These are phyloP conservation scores for Aspergillus homomorphus DNA, from an alignment of 495 filamentous ascomycete genomes.

Conservation along the genomic window DNA sequence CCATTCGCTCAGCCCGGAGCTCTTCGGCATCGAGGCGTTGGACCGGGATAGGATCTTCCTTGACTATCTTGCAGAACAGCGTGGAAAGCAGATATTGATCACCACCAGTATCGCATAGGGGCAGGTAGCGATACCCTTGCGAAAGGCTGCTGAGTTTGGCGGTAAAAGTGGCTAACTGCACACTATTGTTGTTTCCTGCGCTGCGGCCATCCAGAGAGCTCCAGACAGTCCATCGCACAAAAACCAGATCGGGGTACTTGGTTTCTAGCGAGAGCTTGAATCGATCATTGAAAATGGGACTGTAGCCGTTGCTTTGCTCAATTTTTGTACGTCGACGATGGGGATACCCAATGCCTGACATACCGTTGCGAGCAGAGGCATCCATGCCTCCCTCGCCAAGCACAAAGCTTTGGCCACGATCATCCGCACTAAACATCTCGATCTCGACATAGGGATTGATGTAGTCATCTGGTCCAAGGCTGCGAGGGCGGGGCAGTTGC, in stretches of 20 bases:
- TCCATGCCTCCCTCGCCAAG: conserved; percentile 66
- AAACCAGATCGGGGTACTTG: conserved; percentile 87
- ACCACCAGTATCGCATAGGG: conserved; percentile 83
- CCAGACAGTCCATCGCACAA: conserved; percentile 90
- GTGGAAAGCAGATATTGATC: conserved; percentile 94
- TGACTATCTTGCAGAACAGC: conserved; percentile 82
- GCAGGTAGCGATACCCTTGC: conserved; percentile 93
- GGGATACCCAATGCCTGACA: conserved; percentile 70
- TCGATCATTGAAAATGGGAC: conserved; percentile 75
- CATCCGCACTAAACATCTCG: conserved; percentile 90
- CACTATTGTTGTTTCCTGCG: conserved; percentile 57
- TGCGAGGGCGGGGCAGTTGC: conserved; percentile 80
- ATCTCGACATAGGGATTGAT: conserved; percentile 93
- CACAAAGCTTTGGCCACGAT: conserved; percentile 67
- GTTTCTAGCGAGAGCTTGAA: conserved; percentile 78
- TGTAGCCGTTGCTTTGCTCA: conserved; percentile 84
- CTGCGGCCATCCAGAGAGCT: conserved; percentile 68
- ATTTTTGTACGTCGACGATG: conserved; percentile 75
- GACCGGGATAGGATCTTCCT: conserved; percentile 53
- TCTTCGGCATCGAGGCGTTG: conserved; percentile 46
- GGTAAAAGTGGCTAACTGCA: conserved; percentile 81
- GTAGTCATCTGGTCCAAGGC: conserved; percentile 62
- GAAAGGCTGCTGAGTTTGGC: conserved; percentile 87
- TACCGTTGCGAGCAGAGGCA: conserved; percentile 63
- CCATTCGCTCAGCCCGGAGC: conserved; percentile 47